phyloP scores from a whole-genome alignment of 345 rosid genomes.

The Theobroma cacao region DNA sequence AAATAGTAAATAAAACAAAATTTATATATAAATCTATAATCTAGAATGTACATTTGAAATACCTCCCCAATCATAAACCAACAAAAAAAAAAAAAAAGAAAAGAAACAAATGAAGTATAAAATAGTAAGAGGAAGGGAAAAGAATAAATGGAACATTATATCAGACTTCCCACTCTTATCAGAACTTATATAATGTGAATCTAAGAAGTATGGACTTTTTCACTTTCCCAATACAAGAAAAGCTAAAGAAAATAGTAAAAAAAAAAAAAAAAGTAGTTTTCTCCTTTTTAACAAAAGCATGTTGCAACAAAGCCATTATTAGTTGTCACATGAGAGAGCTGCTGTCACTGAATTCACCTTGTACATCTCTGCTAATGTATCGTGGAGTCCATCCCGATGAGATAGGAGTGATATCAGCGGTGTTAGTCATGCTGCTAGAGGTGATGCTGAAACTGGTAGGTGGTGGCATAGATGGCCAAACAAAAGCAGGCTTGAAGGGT shows the following conservation, averaged over 20 bases:
- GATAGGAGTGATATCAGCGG: slow-evolving; percentile 25
- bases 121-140: background rate
- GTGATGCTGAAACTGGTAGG: slow-evolving; percentile 16
- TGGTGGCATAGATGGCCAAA: slow-evolving; percentile 38
- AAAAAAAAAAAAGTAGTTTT: background rate
- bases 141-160: background rate
- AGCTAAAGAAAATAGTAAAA: background rate
- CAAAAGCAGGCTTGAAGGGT: slow-evolving; percentile 46
- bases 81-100: background rate
- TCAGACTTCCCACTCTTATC: background rate
- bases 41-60: background rate
- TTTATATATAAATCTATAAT: background rate
- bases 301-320: background rate
- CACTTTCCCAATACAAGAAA: background rate
- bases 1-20: background rate
- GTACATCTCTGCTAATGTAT: slow-evolving; percentile 16
- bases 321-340: slow-evolving; percentile 20
- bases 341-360: slow-evolving; percentile 21
- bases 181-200: background rate
- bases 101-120: background rate
- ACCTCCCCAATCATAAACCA: background rate
- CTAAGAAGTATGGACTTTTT: background rate
- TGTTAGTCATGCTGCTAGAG: slow-evolving; percentile 2
- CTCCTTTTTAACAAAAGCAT: background rate
- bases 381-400: slow-evolving; percentile 45